These are phyloP conservation scores for Clonostachys sp. DNA, from an alignment of 2,329 filamentous ascomycete genomes.

Conservation along the genomic window DNA sequence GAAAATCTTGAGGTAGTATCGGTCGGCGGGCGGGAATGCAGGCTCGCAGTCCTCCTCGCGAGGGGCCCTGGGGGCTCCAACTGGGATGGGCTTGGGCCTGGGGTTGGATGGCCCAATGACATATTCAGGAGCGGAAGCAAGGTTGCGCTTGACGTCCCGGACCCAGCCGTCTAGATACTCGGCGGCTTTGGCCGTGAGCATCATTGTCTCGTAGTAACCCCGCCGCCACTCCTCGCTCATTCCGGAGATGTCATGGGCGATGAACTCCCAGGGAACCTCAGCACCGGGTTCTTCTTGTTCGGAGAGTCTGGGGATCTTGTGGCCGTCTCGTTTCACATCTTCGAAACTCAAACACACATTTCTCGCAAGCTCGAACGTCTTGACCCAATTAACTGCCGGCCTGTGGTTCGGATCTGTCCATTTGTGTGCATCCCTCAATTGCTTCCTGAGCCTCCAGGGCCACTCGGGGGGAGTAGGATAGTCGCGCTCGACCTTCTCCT, in stretches of 20 bases:
- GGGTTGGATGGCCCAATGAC: constrained; percentile 83
- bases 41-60: constrained; percentile 71
- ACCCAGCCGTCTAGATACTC: constrained; percentile 82
- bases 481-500: constrained; percentile 69
- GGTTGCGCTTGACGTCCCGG: constrained; percentile 50
- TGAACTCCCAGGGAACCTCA: constrained; percentile 64
- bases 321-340: constrained; percentile 28
- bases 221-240: constrained; percentile 83
- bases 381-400: constrained; percentile 59
- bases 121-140: constrained; percentile 65
- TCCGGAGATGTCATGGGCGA: constrained; percentile 63
- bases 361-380: constrained; percentile 55
- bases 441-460: constrained; percentile 65
- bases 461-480: constrained; percentile 84
- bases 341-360: constrained; percentile 64
- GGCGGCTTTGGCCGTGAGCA: constrained; percentile 70
- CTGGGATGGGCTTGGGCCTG: constrained; percentile 66
- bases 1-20: constrained; percentile 76
- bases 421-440: constrained; percentile 59
- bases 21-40: constrained; percentile 67
- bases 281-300: constrained; percentile 42
- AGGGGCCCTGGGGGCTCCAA: constrained; percentile 57
- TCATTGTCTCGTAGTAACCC: constrained; percentile 79
- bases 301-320: constrained; percentile 2
- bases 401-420: constrained; percentile 48